A percentile compares a stretch with the other conserved stretches of the same genome.
Evolutionary conservation across 306 rosid species (phyloP).

Genomic region (Citrullus colocynthis): DNA sequence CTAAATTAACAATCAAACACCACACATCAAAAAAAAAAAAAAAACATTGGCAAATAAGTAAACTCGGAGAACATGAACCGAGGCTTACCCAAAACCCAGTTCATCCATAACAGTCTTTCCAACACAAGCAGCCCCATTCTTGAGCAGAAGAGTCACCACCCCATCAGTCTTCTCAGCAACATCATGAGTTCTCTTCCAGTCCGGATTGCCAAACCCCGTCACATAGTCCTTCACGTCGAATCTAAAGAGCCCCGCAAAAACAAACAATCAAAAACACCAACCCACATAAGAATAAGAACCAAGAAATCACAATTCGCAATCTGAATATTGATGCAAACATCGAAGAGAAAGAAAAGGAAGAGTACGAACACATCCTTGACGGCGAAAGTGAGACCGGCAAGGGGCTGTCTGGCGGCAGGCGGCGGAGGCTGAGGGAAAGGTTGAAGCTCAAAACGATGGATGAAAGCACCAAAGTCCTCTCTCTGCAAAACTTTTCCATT

Average conservation of each 20-base stretch:
- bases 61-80: neutral
- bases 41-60: neutral
- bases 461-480: slow-evolving; percentile 41
- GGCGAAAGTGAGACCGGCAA: slow-evolving; percentile 42
- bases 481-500: neutral
- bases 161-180: slow-evolving; percentile 41
- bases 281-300: neutral
- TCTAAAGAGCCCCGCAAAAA: slow-evolving; percentile 19
- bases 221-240: slow-evolving; percentile 54
- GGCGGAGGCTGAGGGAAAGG: slow-evolving; percentile 63
- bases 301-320: neutral
- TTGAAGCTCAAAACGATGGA: slow-evolving; percentile 39
- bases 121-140: slow-evolving; percentile 49
- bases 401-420: slow-evolving; percentile 36
- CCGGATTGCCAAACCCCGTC: slow-evolving; percentile 68
- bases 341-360: neutral
- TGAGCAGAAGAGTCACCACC: slow-evolving; percentile 39
- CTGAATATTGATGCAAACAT: neutral
- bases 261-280: neutral
- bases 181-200: slow-evolving; percentile 54
- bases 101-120: slow-evolving; percentile 74
- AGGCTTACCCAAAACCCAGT: slow-evolving; percentile 45
- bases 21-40: neutral
- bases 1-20: slow-evolving; percentile 20
- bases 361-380: slow-evolving; percentile 41